These are phyloP conservation scores for Capronia coronata DNA, from an alignment of 2,329 filamentous ascomycete genomes.

Conservation along the genomic window DNA sequence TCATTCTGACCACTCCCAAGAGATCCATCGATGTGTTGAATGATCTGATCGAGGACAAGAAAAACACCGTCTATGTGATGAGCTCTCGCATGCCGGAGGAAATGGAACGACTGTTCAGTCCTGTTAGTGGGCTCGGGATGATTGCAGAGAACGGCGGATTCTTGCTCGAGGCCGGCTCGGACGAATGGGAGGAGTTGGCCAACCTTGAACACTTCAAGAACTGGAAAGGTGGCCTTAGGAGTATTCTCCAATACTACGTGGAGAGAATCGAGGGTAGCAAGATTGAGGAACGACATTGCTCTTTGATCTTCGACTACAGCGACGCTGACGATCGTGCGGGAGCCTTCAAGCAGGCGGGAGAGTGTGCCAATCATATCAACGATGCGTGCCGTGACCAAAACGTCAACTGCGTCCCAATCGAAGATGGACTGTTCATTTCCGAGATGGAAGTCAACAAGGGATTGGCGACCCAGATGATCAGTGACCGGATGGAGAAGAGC, in stretches of 20 bases:
- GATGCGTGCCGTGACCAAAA: conserved; percentile 78
- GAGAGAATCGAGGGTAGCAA: conserved; percentile 82
- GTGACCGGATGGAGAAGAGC: conserved; percentile 53
- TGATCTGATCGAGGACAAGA: conserved; percentile 70
- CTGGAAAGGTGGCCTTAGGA: conserved; percentile 79
- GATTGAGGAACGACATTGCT: conserved; percentile 87
- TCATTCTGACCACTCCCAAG: conserved; percentile 79
- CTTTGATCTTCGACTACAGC: conserved; percentile 83
- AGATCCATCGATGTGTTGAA: conserved; percentile 76
- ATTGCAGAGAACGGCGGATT: conserved; percentile 96
- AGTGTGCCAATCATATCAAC: conserved; percentile 92
- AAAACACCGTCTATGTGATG: conserved; percentile 90
- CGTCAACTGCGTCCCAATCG: conserved; percentile 74
- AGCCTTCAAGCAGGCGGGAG: conserved; percentile 72
- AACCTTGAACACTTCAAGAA: conserved; percentile 61
- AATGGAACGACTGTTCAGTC: conserved; percentile 76
- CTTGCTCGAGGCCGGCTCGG: conserved; percentile 59
- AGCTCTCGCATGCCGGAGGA: conserved; percentile 81
- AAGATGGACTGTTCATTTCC: conserved; percentile 76
- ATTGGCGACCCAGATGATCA: conserved; percentile 67
- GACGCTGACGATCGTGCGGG: conserved; percentile 69
- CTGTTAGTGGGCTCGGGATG: conserved; percentile 74
- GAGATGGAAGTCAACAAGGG: conserved; percentile 81
- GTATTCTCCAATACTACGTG: conserved; percentile 80
- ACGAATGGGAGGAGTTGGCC: conserved; percentile 71